phyloP scores from a whole-genome alignment of 805 yeast genomes.

The Lipomyces starkeyi region DNA sequence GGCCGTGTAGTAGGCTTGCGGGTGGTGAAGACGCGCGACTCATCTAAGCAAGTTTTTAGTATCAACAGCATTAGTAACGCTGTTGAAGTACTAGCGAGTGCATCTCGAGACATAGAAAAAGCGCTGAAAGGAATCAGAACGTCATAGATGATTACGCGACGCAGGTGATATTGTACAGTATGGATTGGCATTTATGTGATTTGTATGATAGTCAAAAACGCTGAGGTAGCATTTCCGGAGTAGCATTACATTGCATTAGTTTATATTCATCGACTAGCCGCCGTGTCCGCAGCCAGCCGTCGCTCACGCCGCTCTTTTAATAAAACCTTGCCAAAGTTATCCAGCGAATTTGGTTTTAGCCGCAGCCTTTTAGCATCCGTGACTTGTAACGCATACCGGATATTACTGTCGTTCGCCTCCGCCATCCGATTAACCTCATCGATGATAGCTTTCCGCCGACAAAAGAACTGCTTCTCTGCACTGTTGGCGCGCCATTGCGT shows the following conservation, averaged over 20 bases:
- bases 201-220: background rate
- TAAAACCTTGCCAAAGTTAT: background rate
- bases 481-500: conserved; percentile 3
- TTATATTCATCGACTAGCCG: background rate
- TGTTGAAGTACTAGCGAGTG: conserved; percentile 17
- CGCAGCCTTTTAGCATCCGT: background rate
- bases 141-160: background rate
- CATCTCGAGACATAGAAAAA: conserved; percentile 23
- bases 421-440: conserved; percentile 7
- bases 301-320: background rate
- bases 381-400: background rate
- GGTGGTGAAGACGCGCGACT: conserved; percentile 25
- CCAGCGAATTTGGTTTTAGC: background rate
- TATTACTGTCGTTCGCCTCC: background rate
- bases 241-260: background rate
- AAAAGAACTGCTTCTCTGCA: conserved; percentile 5
- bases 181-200: background rate
- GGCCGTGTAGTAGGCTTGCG: conserved; percentile 66
- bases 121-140: conserved; percentile 16
- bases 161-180: background rate
- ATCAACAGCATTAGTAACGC: conserved; percentile 15
- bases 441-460: conserved; percentile 11
- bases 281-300: background rate
- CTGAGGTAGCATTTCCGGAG: background rate
- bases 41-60: conserved; percentile 27